A percentile compares a stretch with the other conserved stretches of the same genome.
Evolutionary conservation across 2,329 filamentous ascomycete genomes (phyloP).

Genomic region (Paecilomyces formosus): DNA sequence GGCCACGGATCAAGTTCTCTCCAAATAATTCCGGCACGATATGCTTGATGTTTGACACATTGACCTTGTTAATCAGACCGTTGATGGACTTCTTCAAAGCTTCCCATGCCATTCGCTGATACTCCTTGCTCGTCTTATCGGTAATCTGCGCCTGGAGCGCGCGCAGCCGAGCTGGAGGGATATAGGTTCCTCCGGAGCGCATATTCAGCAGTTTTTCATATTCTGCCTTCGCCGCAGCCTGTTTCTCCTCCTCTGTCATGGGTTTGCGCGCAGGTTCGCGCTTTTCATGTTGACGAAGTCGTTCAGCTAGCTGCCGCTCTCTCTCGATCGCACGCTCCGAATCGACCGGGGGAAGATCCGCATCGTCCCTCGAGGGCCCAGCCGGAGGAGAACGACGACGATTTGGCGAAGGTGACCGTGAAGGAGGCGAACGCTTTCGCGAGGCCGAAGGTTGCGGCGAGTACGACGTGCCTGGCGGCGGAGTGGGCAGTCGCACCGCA

Average conservation of each 20-base stretch:
- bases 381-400: conserved; percentile 42
- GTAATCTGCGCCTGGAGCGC: conserved; percentile 95
- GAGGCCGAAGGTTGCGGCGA: conserved; percentile 42
- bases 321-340: conserved; percentile 42
- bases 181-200: conserved; percentile 93
- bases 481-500: conserved; percentile 54
- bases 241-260: conserved; percentile 73
- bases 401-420: conserved; percentile 46
- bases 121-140: conserved; percentile 92
- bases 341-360: conserved; percentile 42
- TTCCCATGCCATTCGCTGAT: conserved; percentile 98
- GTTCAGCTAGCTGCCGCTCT: conserved; percentile 45
- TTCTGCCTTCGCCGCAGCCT: conserved; percentile 81
- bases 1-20: conserved; percentile 85
- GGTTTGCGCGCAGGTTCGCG: conserved; percentile 43
- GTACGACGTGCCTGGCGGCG: conserved; percentile 42
- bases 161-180: conserved; percentile 81
- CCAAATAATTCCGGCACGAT: conserved; percentile 94
- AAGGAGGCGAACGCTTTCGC: conserved; percentile 51
- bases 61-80: conserved; percentile 98
- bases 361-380: conserved; percentile 23
- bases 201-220: conserved; percentile 87
- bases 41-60: conserved; percentile 93
- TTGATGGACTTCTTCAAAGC: conserved; percentile 98
- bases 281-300: conserved; percentile 46